phyloP scores from a whole-genome alignment of 208 protist species.

The Crithidia mellificae region DNA sequence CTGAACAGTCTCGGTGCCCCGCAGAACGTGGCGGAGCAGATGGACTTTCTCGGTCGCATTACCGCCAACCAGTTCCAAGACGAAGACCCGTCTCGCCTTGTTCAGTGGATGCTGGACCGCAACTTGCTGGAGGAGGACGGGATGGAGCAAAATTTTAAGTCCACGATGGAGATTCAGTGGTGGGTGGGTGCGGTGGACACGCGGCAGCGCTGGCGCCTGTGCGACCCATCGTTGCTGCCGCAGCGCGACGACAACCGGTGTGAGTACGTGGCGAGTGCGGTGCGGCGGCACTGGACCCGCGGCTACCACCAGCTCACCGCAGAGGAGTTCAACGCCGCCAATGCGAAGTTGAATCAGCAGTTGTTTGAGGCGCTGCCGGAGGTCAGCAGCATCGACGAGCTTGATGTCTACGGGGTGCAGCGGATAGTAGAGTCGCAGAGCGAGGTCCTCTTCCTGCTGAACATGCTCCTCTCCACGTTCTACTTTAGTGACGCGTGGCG shows the following conservation, averaged over 20 bases:
- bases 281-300: slow-evolving; percentile 18
- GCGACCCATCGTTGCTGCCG: slow-evolving; percentile 54
- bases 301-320: slow-evolving; percentile 13
- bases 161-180: slow-evolving; percentile 67
- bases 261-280: slow-evolving; percentile 18
- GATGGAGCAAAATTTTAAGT: slow-evolving; percentile 36
- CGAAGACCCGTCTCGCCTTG: slow-evolving; percentile 27
- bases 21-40: slow-evolving; percentile 20
- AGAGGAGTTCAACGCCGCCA: slow-evolving; percentile 21
- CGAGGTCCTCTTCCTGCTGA: slow-evolving; percentile 83
- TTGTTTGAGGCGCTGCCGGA: slow-evolving; percentile 26
- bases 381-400: slow-evolving; percentile 12
- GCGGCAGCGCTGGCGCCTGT: slow-evolving; percentile 69
- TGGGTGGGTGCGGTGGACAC: slow-evolving; percentile 59
- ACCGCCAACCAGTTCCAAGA: slow-evolving; percentile 30
- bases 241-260: slow-evolving; percentile 67
- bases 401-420: slow-evolving; percentile 28
- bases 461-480: slow-evolving; percentile 75
- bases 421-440: slow-evolving; percentile 75
- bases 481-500: slow-evolving; percentile 78
- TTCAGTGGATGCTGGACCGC: slow-evolving; percentile 43
- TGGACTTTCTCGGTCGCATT: slow-evolving; percentile 26
- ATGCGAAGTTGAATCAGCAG: slow-evolving; percentile 7
- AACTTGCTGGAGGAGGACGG: slow-evolving; percentile 36
- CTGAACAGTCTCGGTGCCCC: slow-evolving; percentile 9